Base-by-base conservation (phyloP, 2,329 filamentous ascomycete genomes). In the Calonectria ilicicola region DNA sequence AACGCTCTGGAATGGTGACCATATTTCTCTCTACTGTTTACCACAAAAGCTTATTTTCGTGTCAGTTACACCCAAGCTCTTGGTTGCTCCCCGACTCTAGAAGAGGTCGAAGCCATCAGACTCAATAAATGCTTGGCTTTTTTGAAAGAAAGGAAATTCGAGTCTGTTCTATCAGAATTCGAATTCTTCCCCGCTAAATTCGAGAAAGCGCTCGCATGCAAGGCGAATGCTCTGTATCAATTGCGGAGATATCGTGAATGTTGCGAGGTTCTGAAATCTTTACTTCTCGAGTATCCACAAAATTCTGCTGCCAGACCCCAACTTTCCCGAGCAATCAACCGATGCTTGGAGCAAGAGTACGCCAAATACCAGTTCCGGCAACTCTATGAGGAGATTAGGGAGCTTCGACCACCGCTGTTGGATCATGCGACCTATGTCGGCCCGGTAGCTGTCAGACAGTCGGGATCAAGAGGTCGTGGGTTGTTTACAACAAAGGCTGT, bases 401-500 rank as follows among this genome's bases (percentile, higher is more conserved):
- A 69, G n/a, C 79, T 75, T 0, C 1, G 21, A 10, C 84, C 85
- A 3, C 86, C 87, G 0, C 68, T 84, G 6, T 76, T 90, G 2
- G 88, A 90, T 73, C 86, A 83, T 68, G 87, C 86, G 0, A 89
- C 85, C 2, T 91, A 84, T 72, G 81, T 82, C 9, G 81, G 78
- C 0, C 83, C 84, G 0, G 85, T 89, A 1, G 79, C 83, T 51
- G 75, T 90, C 0, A 85, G 82, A 40, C 51, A 78, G 8, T 85
- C 86, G 1, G 77, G 79, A 1, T 84, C 80, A 10, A 82, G 84
- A 21, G 89, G 88, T 2, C 83, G 84, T 2, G 89, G 89, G 0
- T 79, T 91, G 0, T 91, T 91, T 75, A 87, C 86, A 0, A 89
- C 85, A 0, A 79, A 82, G 23, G 75, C 81, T 0, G 86, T 91